Conservation (phyloP, 1,284 basidiomycete species). For the Leccinum brunneo-olivaceum region DNA sequence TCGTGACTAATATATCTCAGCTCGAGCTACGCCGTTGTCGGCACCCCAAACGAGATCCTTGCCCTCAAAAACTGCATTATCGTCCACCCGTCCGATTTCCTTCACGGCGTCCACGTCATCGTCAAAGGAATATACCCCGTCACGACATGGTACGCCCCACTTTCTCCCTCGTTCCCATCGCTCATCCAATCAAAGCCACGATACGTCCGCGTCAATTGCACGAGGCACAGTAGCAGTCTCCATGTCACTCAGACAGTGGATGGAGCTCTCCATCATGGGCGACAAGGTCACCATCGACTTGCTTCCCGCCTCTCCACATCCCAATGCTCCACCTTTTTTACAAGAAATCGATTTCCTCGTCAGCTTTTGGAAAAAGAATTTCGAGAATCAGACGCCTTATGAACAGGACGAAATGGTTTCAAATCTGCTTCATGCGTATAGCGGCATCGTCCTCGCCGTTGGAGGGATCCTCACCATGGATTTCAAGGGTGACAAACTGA, state of each 20-base stretch:
- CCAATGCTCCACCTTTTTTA: conserved; percentile 61
- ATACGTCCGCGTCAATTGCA: conserved; percentile 63
- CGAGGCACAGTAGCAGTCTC: conserved; percentile 64
- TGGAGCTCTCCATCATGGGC: conserved; percentile 72
- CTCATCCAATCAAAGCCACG: conserved; percentile 46
- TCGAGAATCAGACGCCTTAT: conserved; percentile 67
- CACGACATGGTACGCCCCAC: conserved; percentile 58
- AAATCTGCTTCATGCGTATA: conserved; percentile 66
- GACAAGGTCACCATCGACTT: conserved; percentile 70
- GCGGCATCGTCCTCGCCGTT: conserved; percentile 61
- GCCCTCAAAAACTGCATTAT: conserved; percentile 81
- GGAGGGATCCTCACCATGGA: conserved; percentile 84
- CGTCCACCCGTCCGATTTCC: conserved; percentile 73
- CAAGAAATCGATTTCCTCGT: conserved; percentile 76
- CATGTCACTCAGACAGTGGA: conserved; percentile 74
- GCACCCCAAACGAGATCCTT: conserved; percentile 54
- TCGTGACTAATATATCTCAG: not conserved
- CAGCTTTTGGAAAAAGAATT: conserved; percentile 60
- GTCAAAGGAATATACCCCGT: conserved; percentile 65
- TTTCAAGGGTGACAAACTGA: conserved; percentile 84
- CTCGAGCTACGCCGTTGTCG: conserved; percentile 58
- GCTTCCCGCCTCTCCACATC: conserved; percentile 51
- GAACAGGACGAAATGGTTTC: conserved; percentile 81
- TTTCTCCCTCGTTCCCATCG: not conserved
- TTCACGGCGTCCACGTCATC: conserved; percentile 64